Conservation (phyloP, 2,329 filamentous ascomycete species). For the Xylaria polymorpha region DNA sequence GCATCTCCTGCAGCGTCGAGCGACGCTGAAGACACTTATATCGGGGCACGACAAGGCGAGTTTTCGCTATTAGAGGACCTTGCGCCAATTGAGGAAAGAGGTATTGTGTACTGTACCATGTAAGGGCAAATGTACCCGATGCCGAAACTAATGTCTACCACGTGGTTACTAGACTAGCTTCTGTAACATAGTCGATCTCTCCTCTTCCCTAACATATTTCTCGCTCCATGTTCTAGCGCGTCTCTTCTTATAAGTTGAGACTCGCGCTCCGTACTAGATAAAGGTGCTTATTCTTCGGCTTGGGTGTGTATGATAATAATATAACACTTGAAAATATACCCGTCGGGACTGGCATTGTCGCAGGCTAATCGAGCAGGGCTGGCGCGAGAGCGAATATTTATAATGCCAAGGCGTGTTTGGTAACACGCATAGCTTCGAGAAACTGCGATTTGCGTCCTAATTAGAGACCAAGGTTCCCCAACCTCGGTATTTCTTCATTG, state of each 20-base stretch:
- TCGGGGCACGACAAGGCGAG: background rate
- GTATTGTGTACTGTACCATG: background rate
- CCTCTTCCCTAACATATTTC: background rate
- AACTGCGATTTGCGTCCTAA: background rate
- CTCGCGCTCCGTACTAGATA: background rate
- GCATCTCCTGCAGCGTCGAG: background rate
- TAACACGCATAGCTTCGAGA: background rate
- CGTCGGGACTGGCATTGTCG: too few species aligned
- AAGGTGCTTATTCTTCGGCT: background rate
- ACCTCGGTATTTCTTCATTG: too few species aligned
- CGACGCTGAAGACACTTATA: background rate
- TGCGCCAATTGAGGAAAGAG: background rate
- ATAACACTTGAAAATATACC: background rate
- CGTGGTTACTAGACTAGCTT: too few species aligned
- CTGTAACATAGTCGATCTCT: background rate
- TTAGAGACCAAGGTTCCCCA: background rate
- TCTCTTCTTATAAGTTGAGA: too few species aligned
- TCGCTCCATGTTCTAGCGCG: too few species aligned
- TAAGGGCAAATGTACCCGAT: background rate
- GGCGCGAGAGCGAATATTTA: background rate
- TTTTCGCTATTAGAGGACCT: background rate
- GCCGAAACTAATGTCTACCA: background rate
- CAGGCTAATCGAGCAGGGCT: background rate
- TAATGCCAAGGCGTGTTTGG: background rate
- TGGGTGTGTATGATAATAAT: background rate